Evolutionary conservation across 164 flowering plant species (phyloP).

Genomic region (Cinnamomum micranthum): DNA sequence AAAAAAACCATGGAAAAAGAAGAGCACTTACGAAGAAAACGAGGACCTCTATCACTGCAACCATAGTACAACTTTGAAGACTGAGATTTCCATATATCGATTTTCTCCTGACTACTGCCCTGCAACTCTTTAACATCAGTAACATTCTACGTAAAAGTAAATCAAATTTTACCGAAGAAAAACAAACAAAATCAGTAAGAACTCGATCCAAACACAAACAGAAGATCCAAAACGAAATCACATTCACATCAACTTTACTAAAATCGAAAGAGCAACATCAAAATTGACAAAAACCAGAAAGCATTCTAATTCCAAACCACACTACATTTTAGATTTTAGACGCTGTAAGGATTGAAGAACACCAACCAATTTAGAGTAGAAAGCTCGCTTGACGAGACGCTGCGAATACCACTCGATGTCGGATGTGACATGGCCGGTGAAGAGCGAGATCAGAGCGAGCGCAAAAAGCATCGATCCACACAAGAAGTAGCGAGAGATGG

Average conservation of each 20-base stretch:
- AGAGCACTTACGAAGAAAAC: conserved; percentile 60
- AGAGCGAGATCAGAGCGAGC: conserved; percentile 72
- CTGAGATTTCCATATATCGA: conserved; percentile 87
- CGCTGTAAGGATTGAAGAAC: background rate
- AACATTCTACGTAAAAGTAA: background rate
- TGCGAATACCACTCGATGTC: conserved; percentile 88
- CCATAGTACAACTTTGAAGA: conserved; percentile 60
- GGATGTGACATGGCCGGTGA: conserved; percentile 76
- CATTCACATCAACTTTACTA: background rate
- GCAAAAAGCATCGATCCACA: conserved; percentile 78
- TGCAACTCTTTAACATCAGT: conserved; percentile 8
- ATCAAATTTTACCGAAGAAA: too few relatives aligned
- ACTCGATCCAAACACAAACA: too few relatives aligned
- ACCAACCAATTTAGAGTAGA: conserved; percentile 18
- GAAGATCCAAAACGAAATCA: too few relatives aligned
- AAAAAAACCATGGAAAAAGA: too few relatives aligned
- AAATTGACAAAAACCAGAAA: too few relatives aligned
- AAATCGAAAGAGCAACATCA: background rate
- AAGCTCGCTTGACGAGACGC: conserved; percentile 37
- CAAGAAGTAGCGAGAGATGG: conserved; percentile 44
- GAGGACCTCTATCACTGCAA: conserved; percentile 69
- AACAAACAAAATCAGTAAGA: background rate
- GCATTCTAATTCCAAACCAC: background rate
- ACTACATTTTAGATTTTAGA: background rate
- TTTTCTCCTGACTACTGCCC: conserved; percentile 25